Evolutionary conservation across 202 grass and related monocot genomes (phyloP), one percentile per base, ranked within the genome.

Genomic region (Dendrocalamus latiflorus): DNA sequence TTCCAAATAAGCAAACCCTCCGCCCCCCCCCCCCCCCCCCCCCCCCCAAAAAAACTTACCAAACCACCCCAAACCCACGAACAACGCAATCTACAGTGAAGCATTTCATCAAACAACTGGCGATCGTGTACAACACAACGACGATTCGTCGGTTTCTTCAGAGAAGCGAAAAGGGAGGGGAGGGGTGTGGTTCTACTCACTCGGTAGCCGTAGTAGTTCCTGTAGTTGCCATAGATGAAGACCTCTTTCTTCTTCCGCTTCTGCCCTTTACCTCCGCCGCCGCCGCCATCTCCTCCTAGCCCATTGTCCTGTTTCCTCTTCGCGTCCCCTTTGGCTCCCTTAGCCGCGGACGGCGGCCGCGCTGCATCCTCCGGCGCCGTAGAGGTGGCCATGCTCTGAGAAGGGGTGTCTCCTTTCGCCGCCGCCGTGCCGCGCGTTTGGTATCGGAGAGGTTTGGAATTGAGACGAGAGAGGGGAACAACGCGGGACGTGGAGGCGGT

Each of bases 191-290:
- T 69, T 65, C n/a, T n/a, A 38, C 80, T 90, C 68, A 99, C 96
- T 39, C 96, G 80, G 85, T 99, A 99, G 55, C 91, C 89, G 80
- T 99, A 99, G 88, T 99, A 99, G 87, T 84, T 85, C 85, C 58
- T 91, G 83, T 99, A 99, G 87, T 99, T 99, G 3, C 93, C 96
- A 37, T 99, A 99, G 85, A 99, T 88, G 85, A 89, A 98, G 3
- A 86, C 73, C 53, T 91, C 86, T 54, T 91, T 91, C 75, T 72
- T 93, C 81, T 97, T 97, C 58, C 87, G 90, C 83, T 90, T 93
- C 72, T 84, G 45, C 62, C 74, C 78, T 78, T 47, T 24, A 28
- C 58, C 77, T 48, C 68, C 55, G 0, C 20, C 73, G 33, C 69
- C 34, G 33, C 60, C 77, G 9, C 71, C n/a, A 26, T 55, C 38